Evolutionary conservation across 2,329 filamentous ascomycete species (phyloP).

Genomic region (Trichoderma koningii): DNA sequence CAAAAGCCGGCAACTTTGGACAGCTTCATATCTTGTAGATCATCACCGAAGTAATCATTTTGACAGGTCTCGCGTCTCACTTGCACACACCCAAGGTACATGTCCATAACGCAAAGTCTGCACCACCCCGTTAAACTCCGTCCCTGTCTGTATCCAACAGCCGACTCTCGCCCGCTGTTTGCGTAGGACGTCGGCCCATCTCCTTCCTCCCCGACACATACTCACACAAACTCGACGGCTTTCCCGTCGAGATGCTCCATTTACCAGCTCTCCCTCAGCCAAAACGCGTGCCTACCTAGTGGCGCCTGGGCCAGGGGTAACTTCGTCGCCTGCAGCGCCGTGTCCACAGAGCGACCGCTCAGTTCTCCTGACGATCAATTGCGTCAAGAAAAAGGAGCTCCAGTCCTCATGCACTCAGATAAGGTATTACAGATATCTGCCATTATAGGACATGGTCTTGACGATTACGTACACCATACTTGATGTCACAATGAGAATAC

Average conservation of each 20-base stretch:
- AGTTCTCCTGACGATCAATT: slow-evolving; percentile 17
- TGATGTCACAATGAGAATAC: too few relatives aligned
- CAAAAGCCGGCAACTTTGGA: neutral
- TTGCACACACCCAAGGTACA: too few relatives aligned
- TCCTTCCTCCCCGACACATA: neutral
- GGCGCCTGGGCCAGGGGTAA: slow-evolving; percentile 11
- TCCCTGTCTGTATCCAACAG: neutral
- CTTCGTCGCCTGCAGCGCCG: slow-evolving; percentile 13
- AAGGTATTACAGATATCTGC: too few relatives aligned
- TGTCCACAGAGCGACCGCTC: neutral
- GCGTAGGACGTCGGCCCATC: slow-evolving; percentile 10
- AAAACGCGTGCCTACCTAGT: neutral
- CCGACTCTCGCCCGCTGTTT: neutral
- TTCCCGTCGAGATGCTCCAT: neutral
- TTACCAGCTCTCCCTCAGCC: too few relatives aligned
- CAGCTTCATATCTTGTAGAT: neutral
- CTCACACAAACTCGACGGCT: neutral
- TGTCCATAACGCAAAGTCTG: neutral
- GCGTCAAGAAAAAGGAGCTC: neutral
- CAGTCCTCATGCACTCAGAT: neutral
- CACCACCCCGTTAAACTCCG: neutral
- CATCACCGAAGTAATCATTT: neutral
- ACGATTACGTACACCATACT: too few relatives aligned
- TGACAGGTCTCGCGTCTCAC: neutral
- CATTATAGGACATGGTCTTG: too few relatives aligned